Base-by-base conservation (phyloP, 768 basidiomycete species). In the Phanerodontia chrysosporium region DNA sequence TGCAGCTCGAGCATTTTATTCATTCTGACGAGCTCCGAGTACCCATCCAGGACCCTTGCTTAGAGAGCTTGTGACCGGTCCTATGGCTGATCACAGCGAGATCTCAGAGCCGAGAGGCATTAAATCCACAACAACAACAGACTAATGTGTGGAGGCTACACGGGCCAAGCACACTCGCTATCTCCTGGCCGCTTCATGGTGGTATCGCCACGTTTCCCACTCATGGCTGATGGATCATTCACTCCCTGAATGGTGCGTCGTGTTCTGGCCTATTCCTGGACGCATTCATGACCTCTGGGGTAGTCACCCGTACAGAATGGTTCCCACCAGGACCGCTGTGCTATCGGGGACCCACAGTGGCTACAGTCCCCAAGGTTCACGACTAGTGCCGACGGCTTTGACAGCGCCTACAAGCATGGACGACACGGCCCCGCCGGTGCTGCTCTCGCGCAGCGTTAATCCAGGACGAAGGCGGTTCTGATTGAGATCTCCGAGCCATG, bases 211-310 rank as follows among this genome's bases (percentile, higher is more conserved):
- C 62, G 67, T 64, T 60, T 48, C 35, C 45, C 32, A 54, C 61
- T 54, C 67, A 61, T 68, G 67, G 59, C 56, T 57, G 62, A 63
- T 63, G 59, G 36, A 13, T 36, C 30, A 45, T 51, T 51, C 48
- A 51, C 44, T 52, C 55, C 25, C 29, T 45, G 29, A n/a, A 36
- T 32, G 60, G 56, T 58, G 56, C 60, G 60, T 39, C 39, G 45
- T 14, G 39, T 49, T 61, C 60, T 57, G 44, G 48, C 28, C 45
- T 42, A 45, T 52, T 45, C 52, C 39, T 52, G 44, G 36, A 22
- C 22, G 8, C 21, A 27, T 46, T 28, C 35, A 24, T 59, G 42
- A 59, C 18, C 25, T 29, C 48, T 36, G 51, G 21, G 32, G 42
- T 44, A 32, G 29, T 42, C 29, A 44, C 14, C 29, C 44, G 29